A percentile compares a stretch with the other conserved stretches of the same genome.
Conservation (phyloP, 2,329 filamentous ascomycete genomes). For the Aspergillus neotritici region DNA sequence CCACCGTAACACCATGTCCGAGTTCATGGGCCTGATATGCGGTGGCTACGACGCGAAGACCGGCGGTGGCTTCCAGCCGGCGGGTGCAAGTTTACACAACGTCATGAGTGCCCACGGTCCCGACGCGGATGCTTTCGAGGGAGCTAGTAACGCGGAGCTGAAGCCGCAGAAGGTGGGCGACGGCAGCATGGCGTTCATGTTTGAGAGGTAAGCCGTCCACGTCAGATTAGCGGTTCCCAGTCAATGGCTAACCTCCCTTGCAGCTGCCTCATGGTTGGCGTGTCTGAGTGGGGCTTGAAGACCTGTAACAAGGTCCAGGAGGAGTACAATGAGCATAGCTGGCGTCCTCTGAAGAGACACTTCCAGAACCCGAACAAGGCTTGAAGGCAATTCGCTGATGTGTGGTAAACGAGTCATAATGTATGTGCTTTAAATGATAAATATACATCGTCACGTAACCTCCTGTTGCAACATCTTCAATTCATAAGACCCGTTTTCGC, state of each 20-base stretch:
- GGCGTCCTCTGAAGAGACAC: slow-evolving; percentile 62
- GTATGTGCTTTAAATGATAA: slow-evolving; percentile 1
- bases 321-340: slow-evolving; percentile 75
- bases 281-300: slow-evolving; percentile 67
- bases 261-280: slow-evolving; percentile 62
- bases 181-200: slow-evolving; percentile 60
- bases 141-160: slow-evolving; percentile 49
- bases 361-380: slow-evolving; percentile 50
- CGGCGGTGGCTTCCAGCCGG: slow-evolving; percentile 54
- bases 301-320: slow-evolving; percentile 65
- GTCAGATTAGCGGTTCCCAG: neutral
- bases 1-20: slow-evolving; percentile 60
- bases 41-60: slow-evolving; percentile 58
- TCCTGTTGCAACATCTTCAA: too few species aligned
- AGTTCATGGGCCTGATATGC: slow-evolving; percentile 61
- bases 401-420: neutral
- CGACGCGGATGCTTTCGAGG: slow-evolving; percentile 52
- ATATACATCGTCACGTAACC: too few species aligned
- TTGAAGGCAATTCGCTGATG: neutral
- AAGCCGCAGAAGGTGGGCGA: slow-evolving; percentile 54
- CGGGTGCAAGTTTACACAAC: slow-evolving; percentile 61
- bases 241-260: slow-evolving; percentile 31
- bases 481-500: too few species aligned
- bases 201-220: slow-evolving; percentile 45
- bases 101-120: slow-evolving; percentile 66